Conservation (phyloP, 108 stramenopile species). For the Skeletonema grethae region DNA sequence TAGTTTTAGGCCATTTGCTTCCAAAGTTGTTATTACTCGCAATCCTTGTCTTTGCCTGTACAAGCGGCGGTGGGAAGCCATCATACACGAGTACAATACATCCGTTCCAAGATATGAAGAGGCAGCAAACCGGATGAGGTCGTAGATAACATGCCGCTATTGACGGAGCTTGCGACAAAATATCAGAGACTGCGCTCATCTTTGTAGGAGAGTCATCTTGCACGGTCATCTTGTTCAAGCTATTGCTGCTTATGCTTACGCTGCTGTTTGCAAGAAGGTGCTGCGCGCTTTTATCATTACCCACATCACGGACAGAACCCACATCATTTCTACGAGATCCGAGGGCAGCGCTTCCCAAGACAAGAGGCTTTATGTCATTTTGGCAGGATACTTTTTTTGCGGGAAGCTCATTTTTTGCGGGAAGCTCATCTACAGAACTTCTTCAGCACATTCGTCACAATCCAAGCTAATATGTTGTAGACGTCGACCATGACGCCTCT, state of each 20-base stretch:
- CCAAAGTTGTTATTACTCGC: slow-evolving; percentile 1
- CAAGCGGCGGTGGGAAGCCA: slow-evolving; percentile 4
- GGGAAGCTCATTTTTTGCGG: neutral
- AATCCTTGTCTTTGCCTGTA: slow-evolving; percentile 7
- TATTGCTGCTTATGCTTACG: too few species aligned
- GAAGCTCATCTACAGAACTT: neutral
- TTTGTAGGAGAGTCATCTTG: neutral
- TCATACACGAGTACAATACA: neutral
- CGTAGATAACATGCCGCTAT: slow-evolving; percentile 3
- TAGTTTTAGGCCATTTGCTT: slow-evolving; percentile 6
- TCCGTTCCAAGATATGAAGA: slow-evolving; percentile 10
- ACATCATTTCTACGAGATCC: too few species aligned
- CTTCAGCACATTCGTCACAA: neutral
- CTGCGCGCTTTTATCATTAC: too few species aligned
- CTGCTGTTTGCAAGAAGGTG: too few species aligned
- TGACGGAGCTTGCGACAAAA: neutral
- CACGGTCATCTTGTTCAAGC: neutral
- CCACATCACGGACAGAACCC: too few species aligned
- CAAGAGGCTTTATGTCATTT: too few species aligned
- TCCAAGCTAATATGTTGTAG: neutral
- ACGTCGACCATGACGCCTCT: neutral
- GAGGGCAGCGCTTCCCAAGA: too few species aligned
- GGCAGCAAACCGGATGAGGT: slow-evolving; percentile 1
- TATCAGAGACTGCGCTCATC: neutral
- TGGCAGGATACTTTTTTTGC: too few species aligned